Evolutionary conservation across 139 green algal species (phyloP), one percentile per base, ranked within the genome.

Genomic region (Eudorina sp.): DNA sequence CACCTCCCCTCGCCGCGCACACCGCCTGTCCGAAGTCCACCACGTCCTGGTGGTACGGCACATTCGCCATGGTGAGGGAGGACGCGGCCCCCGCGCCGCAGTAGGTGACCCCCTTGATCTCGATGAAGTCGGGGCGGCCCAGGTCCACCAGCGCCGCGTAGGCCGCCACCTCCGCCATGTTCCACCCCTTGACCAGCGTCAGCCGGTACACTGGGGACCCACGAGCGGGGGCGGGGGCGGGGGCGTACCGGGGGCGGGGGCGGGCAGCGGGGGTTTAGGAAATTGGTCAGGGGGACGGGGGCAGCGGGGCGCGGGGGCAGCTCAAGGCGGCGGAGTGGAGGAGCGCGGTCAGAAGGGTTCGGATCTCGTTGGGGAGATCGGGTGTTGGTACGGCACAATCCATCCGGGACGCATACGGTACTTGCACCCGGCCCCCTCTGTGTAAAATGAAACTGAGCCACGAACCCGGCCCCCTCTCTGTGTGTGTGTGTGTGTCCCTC

Each of bases 31-130:
- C 92, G 77, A 97, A 97, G 7, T 55, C 85, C 53, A 90, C 91
- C 41, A 98, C 94, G 45, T 98, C 96, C 36, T 89, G 85, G 77
- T 98, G 95, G 88, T 96, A 98, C 0, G 96, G 96, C 69, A 98
- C 95, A 74, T 97, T 98, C 82, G 94, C 90, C 95, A 98, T 98
- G 34, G 93, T 97, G 48, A 98, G 93, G 25, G n/a, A 45, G 72
- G 84, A 94, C 43, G 94, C 90, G 8, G 74, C 90, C 14, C 73
- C 73, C 3, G 48, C 85, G 72, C 96, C 96, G 75, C 96, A 98
- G 91, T 96, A 98, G 21, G 96, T 98, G 40, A 97, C 95, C 25
- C 96, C 96, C 68, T 90, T 97, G 81, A 98, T 96, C 84, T 98
- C 96, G 21, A 98, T 96, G 89, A 98, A 97, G 90, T 98, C 96